Evolutionary conservation across 2,329 filamentous ascomycete genomes (phyloP), one percentile per base, ranked within the genome.

Genomic region (Colletotrichum euphorbiae): DNA sequence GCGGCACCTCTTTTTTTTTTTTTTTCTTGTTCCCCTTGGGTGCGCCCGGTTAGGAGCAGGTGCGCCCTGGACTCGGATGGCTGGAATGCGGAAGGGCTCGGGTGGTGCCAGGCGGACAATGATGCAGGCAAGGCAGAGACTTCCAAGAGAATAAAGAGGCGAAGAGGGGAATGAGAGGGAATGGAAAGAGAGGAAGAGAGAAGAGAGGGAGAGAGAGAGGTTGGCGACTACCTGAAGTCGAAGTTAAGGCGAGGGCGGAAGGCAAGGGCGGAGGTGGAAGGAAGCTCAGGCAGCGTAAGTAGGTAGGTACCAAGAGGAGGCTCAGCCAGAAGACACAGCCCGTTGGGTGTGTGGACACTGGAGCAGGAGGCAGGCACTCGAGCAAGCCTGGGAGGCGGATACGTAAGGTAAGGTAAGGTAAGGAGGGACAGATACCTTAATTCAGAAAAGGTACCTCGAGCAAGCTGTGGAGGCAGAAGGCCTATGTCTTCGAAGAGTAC

Each of bases 321-420:
- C 61, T 68, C 61, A 57, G 61, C 48, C 21, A 65, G 65, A 59
- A 45, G 46, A 65, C 62, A 68, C 61, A 68, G 61, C 65, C 65
- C 54, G 59, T 65, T 21, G 54, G 61, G 38, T n/a, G 51, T 65
- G 60, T 65, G 60, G 59, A 55, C 50, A 45, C 59, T 62, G 59
- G 48, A 21, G 58, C 45, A 36, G 51, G 45, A 51, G 60, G 48
- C 55, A 50, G 59, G 43, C 45, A 50, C 57, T 51, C 21, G 58
- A 62, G 60, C 43, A 48, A 64, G 65, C 65, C 57, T 60, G 36
- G 28, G 46, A 52, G 46, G 43, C 43, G 58, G 54, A 40, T 21
- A 38, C 42, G 58, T 19, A 28, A 33, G 52, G 13, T 21, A 40
- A 48, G 40, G 13, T 36, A 4, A 24, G 21, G 21, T 24, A 24